Conservation (phyloP, 2,329 filamentous ascomycete genomes). For the Decorospora gaudefroyi region DNA sequence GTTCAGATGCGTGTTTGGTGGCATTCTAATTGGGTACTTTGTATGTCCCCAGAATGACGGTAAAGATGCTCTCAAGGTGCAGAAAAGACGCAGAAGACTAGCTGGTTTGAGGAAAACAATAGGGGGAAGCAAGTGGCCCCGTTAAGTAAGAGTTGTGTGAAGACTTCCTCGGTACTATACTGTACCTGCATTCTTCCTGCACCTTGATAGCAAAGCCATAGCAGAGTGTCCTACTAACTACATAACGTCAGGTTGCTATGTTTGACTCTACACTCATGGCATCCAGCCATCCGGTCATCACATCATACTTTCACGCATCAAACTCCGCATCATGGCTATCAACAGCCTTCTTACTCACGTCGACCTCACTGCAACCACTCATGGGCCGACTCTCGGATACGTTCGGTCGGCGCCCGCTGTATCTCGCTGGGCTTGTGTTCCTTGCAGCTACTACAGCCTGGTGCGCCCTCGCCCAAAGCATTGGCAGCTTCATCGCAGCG, state of each 20-base stretch:
- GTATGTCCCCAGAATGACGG: constrained; percentile 27
- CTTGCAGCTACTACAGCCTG: constrained; percentile 69
- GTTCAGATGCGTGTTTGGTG: constrained; percentile 47
- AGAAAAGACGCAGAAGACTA: neutral
- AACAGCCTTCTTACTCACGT: constrained; percentile 76
- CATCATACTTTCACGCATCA: constrained; percentile 75
- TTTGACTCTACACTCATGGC: constrained; percentile 85
- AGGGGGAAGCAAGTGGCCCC: too few relatives aligned
- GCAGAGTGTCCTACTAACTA: constrained; percentile 41
- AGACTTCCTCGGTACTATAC: too few relatives aligned
- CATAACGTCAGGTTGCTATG: constrained; percentile 46
- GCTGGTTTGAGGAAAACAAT: too few relatives aligned
- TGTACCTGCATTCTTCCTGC: too few relatives aligned
- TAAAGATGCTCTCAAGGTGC: neutral
- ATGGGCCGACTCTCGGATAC: constrained; percentile 76
- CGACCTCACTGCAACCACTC: constrained; percentile 74
- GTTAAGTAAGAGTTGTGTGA: too few relatives aligned
- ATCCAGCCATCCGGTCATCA: constrained; percentile 78
- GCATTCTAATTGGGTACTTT: constrained; percentile 47
- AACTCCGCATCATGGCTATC: constrained; percentile 83
- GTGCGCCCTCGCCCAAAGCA: constrained; percentile 69
- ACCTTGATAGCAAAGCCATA: too few relatives aligned
- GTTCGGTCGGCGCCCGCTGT: constrained; percentile 69
- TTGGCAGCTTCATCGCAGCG: constrained; percentile 72
- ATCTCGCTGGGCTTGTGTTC: constrained; percentile 65